Percentiles rank a stretch among this genome's conserved stretches.
Evolutionary conservation across 2,329 filamentous ascomycete species (phyloP).

Genomic region (Trichoderma sp.): DNA sequence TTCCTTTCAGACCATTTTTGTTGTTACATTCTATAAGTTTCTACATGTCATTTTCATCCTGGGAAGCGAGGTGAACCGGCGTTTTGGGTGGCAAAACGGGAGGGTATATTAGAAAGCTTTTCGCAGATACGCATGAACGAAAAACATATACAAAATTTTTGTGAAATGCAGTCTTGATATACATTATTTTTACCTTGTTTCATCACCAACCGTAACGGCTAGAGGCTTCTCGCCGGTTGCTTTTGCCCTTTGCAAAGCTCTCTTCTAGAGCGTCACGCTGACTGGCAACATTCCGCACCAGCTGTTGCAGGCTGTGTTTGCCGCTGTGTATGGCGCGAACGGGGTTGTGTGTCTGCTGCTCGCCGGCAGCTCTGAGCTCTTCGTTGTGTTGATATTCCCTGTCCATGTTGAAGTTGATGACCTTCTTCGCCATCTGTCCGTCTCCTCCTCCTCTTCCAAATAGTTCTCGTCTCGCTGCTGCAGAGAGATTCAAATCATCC

Average conservation of each 20-base stretch:
- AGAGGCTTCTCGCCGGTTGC: conserved; percentile 80
- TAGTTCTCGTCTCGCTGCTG: conserved; percentile 76
- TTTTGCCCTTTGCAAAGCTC: conserved; percentile 80
- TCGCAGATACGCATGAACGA: neutral
- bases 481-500: conserved; percentile 76
- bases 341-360: conserved; percentile 76
- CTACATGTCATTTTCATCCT: conserved; percentile 11
- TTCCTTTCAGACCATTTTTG: neutral
- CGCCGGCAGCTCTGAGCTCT: conserved; percentile 68
- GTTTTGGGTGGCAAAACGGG: conserved; percentile 2
- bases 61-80: conserved; percentile 29
- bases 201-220: conserved; percentile 78
- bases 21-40: conserved; percentile 18
- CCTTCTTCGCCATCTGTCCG: conserved; percentile 52
- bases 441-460: conserved; percentile 69
- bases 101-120: conserved; percentile 1
- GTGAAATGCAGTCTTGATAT: neutral
- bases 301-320: conserved; percentile 86
- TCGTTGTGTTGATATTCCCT: conserved; percentile 86
- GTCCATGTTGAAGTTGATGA: conserved; percentile 89
- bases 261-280: conserved; percentile 90
- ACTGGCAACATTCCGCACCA: conserved; percentile 79
- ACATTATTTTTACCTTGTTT: too few relatives aligned
- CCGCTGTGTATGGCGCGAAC: conserved; percentile 79
- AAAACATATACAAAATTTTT: conserved; percentile 18